Percentiles rank a stretch among this genome's conserved stretches.
Evolutionary conservation across 805 yeast genomes (phyloP).

Genomic region (Starmerella lactis-condensi): DNA sequence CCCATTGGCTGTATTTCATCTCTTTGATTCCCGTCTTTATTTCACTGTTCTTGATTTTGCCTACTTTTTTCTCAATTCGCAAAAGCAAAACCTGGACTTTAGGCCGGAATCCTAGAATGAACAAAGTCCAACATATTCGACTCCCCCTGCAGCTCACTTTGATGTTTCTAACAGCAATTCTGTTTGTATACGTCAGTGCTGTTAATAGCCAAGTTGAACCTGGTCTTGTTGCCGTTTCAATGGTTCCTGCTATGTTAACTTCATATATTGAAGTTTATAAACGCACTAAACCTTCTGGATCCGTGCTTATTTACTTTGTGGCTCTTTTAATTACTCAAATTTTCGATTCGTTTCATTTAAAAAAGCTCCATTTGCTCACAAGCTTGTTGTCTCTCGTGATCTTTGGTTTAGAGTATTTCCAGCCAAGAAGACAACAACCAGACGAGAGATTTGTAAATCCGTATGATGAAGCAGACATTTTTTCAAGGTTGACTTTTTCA

Average conservation of each 20-base stretch:
- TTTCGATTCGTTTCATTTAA: conserved; percentile 19
- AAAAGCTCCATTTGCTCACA: conserved; percentile 15
- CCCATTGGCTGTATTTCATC: too few species aligned
- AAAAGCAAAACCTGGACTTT: conserved; percentile 10
- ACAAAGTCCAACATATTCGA: conserved; percentile 16
- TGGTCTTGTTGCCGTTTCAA: conserved; percentile 26
- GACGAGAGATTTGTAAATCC: conserved; percentile 25
- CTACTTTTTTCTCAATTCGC: conserved; percentile 17
- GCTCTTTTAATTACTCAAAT: neutral
- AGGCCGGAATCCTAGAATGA: too few species aligned
- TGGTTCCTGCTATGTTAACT: conserved; percentile 35
- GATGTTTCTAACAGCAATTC: conserved; percentile 12
- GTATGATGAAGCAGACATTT: conserved; percentile 43
- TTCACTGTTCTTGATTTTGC: conserved; percentile 18
- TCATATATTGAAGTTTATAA: conserved; percentile 60
- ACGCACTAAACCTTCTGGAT: conserved; percentile 44
- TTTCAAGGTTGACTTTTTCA: conserved; percentile 58
- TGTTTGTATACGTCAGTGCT: conserved; percentile 8
- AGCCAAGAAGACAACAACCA: conserved; percentile 25
- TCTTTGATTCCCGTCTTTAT: conserved; percentile 22
- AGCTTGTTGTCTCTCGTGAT: neutral
- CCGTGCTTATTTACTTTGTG: conserved; percentile 37
- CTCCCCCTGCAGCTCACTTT: conserved; percentile 14
- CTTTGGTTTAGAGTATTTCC: conserved; percentile 22
- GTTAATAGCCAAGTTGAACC: conserved; percentile 22